Base-by-base conservation (phyloP, 2,329 filamentous ascomycete genomes). In the Apiospora saccharicola region DNA sequence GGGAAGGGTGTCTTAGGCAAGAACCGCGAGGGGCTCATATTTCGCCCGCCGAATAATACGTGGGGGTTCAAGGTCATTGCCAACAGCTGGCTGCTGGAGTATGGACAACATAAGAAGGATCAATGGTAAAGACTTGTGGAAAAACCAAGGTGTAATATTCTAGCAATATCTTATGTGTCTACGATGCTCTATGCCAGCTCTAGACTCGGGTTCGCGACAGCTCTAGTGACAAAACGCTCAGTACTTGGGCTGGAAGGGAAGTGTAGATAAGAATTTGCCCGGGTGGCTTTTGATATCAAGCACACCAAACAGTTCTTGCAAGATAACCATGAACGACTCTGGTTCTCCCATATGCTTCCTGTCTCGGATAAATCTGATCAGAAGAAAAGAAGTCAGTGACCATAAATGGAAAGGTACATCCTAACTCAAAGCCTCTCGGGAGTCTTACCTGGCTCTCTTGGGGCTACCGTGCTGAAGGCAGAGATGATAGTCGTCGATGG, bases 401-500 rank as follows among this genome's bases (percentile, higher is more conserved):
- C n/a, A 30, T 10, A n/a, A 16, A 61, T 24, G 8, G 1, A 1
- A 12, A n/a, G 13, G 8, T 10, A 10, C 3, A 13, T 19, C 10
- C 4, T 14, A 0, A 1, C 41, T 19, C 8, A 19, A 16, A 53
- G 26, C 6, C 2, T 7, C 4, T 51, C 34, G 26, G 26, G 12
- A 47, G 16, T 75, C 76, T 67, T 73, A 80, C 78, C 78, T 76
- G 51, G 82, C 87, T 76, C 88, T 84, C 80, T 90, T 90, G 1
- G 87, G 84, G 26, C 81, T 77, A 0, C 88, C 89, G 77, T 87
- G 85, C 75, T 85, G 82, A 67, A 90, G 75, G 37, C 86, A 86
- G 53, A 90, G 78, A 75, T 88, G 87, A 71, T 88, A 87, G 75
- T 90, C 89, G 75, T 90, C 89, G 67, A 90, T 88, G 0, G 89